A percentile compares a stretch with the other conserved stretches of the same genome.
These are phyloP conservation scores for Chrysoporthe deuterocubensis DNA, from an alignment of 2,329 filamentous ascomycete species.

Conservation along the genomic window DNA sequence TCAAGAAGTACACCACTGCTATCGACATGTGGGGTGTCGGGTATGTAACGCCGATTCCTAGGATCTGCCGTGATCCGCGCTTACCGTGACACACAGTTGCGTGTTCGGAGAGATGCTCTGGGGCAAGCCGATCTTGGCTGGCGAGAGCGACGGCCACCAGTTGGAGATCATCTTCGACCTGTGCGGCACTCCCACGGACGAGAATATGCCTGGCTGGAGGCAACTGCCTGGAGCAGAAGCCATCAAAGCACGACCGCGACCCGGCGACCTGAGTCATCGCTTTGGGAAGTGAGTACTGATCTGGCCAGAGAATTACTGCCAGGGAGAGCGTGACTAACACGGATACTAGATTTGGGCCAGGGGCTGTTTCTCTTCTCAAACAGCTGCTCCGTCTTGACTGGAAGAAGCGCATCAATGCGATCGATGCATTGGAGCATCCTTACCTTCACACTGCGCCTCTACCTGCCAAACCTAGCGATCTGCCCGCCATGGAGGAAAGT, in stretches of 20 bases:
- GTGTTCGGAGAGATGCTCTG: slow-evolving; percentile 98
- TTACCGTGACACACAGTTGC: slow-evolving; percentile 60
- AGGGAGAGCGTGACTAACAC: not conserved
- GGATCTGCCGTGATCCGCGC: slow-evolving; percentile 16
- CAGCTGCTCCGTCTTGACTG: slow-evolving; percentile 89
- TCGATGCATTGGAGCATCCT: slow-evolving; percentile 88
- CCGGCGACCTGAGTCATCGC: slow-evolving; percentile 69
- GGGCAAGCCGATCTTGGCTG: slow-evolving; percentile 88
- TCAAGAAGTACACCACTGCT: slow-evolving; percentile 92
- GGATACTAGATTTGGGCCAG: slow-evolving; percentile 60
- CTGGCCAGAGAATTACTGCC: not conserved
- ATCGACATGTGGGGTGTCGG: slow-evolving; percentile 99
- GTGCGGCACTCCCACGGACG: slow-evolving; percentile 85
- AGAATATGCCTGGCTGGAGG: slow-evolving; percentile 92
- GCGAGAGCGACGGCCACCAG: slow-evolving; percentile 87
- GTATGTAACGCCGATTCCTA: slow-evolving; percentile 52
- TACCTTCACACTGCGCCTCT: slow-evolving; percentile 84
- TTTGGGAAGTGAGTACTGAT: slow-evolving; percentile 67
- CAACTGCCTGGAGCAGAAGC: slow-evolving; percentile 80
- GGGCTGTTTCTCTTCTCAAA: slow-evolving; percentile 77
- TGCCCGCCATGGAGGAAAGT: slow-evolving; percentile 92
- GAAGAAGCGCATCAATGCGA: slow-evolving; percentile 85
- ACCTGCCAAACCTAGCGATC: slow-evolving; percentile 80
- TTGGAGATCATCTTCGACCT: slow-evolving; percentile 93
- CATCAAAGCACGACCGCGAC: slow-evolving; percentile 64